Evolutionary conservation across 179 eudicot genomes (phyloP), one percentile per base, ranked within the genome.

Genomic region (Beta corolliflora): DNA sequence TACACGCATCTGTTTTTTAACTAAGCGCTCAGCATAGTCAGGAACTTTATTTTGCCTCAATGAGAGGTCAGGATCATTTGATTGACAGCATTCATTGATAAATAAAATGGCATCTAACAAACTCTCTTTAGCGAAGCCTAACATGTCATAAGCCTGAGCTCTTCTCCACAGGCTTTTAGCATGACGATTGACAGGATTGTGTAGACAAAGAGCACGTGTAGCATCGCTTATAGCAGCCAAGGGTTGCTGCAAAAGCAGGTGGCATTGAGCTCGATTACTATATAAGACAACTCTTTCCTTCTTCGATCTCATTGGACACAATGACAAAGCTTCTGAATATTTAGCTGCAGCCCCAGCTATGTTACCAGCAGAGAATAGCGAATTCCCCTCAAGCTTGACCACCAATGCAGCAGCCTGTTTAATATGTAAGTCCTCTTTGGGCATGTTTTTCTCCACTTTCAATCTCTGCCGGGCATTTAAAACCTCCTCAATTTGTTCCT

Each of bases 101-200:
- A 90, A 95, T 31, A 95, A 83, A 76, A 95, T 95, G 52, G 99
- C 99, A 86, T 95, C 99, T 77, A 95, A 82, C 66, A 95, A 92
- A 83, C 99, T 95, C 88, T 95, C 99, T 86, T 95, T 95, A 81
- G 94, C 99, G 66, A 92, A 84, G 61, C 98, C 99, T 68, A 95
- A 90, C 96, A 95, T 95, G 88, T 94, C 99, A 84, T 94, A 95
- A 55, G 99, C 99, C 83, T 95, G 99, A 56, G 99, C 99, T 88
- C 99, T 92, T 90, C 99, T 94, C 99, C 99, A 95, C 72, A 95
- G 93, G 87, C 98, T 94, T 85, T 92, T 95, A 10, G 96, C 99
- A 86, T 95, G 99, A 48, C 98, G 98, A 72, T 95, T 95, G 21
- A 92, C 92, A 31, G 98, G 99, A 75, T 88, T 95, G 83, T 95